Conservation (phyloP, 257 asterid genomes). For the Solanum tarijense region DNA sequence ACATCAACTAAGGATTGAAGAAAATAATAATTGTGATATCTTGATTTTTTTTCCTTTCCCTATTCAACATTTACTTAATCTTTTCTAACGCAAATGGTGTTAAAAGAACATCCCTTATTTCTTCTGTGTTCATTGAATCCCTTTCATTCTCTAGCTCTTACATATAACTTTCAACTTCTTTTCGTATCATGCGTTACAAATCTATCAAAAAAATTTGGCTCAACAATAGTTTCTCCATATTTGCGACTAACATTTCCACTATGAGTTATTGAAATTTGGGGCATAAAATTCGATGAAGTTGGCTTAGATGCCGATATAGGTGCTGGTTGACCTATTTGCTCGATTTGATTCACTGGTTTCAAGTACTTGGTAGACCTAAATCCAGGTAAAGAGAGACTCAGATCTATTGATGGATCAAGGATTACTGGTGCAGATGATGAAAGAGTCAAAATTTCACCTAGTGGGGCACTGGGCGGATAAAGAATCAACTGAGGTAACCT, state of each 20-base stretch:
- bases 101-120: not conserved
- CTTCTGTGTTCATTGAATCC: not conserved
- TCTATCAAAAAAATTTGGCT: not conserved
- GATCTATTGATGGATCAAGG: not conserved
- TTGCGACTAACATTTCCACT: not conserved
- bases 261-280: not conserved
- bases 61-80: not conserved
- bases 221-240: not conserved
- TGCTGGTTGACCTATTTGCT: not conserved
- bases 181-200: not conserved
- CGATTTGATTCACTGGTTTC: no score
- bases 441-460: no score
- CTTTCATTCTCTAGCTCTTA: not conserved
- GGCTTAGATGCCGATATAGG: not conserved
- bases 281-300: not conserved
- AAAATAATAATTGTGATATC: not conserved
- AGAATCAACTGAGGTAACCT: not conserved
- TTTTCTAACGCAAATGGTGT: not conserved
- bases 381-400: not conserved
- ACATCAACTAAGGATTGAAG: not conserved
- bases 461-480: not conserved
- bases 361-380: not conserved
- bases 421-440: not conserved
- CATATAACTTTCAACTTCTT: conserved; percentile 1
- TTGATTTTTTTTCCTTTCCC: not conserved